Percentiles rank a stretch among this genome's conserved stretches.
Evolutionary conservation across 177 flowering plant species (phyloP).

Genomic region (Vitis hybrid): DNA sequence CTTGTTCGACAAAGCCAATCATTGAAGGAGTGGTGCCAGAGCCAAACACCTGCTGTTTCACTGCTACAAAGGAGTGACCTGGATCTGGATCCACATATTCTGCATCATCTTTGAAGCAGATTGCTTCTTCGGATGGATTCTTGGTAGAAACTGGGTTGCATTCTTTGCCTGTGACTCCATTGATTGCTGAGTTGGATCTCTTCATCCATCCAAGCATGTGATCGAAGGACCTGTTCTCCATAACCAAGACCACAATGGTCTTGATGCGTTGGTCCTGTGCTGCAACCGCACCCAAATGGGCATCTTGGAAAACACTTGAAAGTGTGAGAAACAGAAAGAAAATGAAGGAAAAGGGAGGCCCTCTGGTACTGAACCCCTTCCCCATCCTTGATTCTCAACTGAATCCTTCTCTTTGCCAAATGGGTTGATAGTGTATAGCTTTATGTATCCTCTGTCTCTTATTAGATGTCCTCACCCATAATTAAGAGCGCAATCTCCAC

Average conservation of each 20-base stretch:
- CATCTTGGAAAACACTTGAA: slow-evolving; percentile 11
- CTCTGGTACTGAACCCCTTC: slow-evolving; percentile 3
- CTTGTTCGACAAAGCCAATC: slow-evolving; percentile 70
- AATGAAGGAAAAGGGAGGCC: slow-evolving; percentile 24
- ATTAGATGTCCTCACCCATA: too few relatives aligned
- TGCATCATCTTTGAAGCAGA: slow-evolving; percentile 62
- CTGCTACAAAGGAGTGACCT: slow-evolving; percentile 70
- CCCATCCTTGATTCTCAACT: slow-evolving; percentile 18
- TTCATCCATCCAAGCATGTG: slow-evolving; percentile 88
- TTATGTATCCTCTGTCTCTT: too few relatives aligned
- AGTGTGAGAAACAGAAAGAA: slow-evolving; percentile 31
- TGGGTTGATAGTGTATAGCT: neutral
- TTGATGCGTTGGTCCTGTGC: slow-evolving; percentile 52
- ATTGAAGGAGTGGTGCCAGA: slow-evolving; percentile 48
- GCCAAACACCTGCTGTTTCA: slow-evolving; percentile 60
- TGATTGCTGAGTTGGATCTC: slow-evolving; percentile 48
- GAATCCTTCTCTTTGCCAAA: neutral
- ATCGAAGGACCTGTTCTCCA: slow-evolving; percentile 77
- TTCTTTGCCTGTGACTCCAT: slow-evolving; percentile 71
- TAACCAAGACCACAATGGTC: slow-evolving; percentile 60
- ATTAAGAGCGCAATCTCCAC: too few relatives aligned
- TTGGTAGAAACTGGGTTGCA: slow-evolving; percentile 55
- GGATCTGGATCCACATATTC: slow-evolving; percentile 74
- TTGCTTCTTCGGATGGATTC: slow-evolving; percentile 13
- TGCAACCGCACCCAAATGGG: slow-evolving; percentile 16